Evolutionary conservation across 768 basidiomycete genomes (phyloP), one percentile per base, ranked within the genome.

Genomic region (Boletellus ananas): DNA sequence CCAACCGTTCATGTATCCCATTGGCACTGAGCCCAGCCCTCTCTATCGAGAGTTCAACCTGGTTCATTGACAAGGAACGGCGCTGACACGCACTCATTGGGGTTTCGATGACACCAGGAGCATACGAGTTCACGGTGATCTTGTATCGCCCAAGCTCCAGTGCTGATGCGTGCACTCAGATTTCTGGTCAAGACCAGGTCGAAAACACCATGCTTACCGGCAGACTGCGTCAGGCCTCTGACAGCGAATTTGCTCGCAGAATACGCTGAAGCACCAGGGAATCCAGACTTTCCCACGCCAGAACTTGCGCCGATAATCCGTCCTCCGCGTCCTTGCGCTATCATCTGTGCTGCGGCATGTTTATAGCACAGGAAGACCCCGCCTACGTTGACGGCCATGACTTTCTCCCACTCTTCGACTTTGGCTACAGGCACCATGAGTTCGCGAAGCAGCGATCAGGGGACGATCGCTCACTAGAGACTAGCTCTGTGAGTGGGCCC

Each of bases 81-180:
- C 12, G 13, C 5, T 10, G 13, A 9, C 16, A 43, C 63, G 3
- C 27, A 74, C 72, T 44, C 58, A 70, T 45, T 9, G 53, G 39
- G 1, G 65, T 74, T 3, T 52, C 27, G 29, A 72, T 60, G 10
- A 51, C 25, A 3, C 72, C 71, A 0, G 73, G 73, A 3, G 71
- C 66, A 43, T 74, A 74, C 0, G 66, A 56, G 29, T 74, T 72
- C 4, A 70, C 72, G 0, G 70, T 72, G n/a, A 73, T 71, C 6
- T 56, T 48, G 34, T 71, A 51, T 21, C 43, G 27, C 0, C 64
- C 65, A 23, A 69, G 55, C 51, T 72, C 72, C 20, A 57, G 10
- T 12, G 61, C 52, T 10, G 27, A 7, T 29, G 27, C 52, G 14
- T 7, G 2, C 10, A 29, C 27, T 10, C 20, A 16, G 31, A 10